Conservation (phyloP, 2,329 filamentous ascomycete genomes). For the Colletotrichum australisinense region DNA sequence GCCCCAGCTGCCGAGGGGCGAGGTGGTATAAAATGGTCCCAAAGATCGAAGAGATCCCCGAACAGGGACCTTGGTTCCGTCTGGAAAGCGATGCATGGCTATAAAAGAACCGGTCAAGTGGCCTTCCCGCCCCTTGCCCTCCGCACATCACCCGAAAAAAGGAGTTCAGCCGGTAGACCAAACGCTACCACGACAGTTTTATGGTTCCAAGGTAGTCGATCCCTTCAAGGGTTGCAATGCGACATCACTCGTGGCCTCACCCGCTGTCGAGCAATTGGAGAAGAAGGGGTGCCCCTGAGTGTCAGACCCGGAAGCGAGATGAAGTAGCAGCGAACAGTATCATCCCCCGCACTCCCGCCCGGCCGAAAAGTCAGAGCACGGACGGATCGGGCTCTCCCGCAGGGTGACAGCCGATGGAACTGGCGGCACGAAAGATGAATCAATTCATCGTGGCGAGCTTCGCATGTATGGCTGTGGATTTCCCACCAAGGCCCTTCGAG, state of each 20-base stretch:
- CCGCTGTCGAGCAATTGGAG: not conserved
- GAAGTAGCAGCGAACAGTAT: constrained; percentile 18
- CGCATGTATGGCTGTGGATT: not conserved
- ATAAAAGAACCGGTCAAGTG: constrained; percentile 12
- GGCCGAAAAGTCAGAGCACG: constrained; percentile 24
- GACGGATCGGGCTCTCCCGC: constrained; percentile 18
- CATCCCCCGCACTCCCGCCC: constrained; percentile 11
- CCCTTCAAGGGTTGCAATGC: not conserved
- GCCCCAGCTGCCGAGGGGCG: not conserved
- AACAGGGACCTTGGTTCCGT: not conserved
- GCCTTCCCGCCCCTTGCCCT: not conserved
- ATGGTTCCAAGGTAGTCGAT: constrained; percentile 15
- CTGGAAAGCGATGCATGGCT: constrained; percentile 17
- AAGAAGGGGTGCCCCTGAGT: constrained; percentile 23
- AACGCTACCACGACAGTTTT: constrained; percentile 1
- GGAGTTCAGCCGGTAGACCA: constrained; percentile 12
- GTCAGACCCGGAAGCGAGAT: constrained; percentile 27
- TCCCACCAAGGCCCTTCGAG: not conserved
- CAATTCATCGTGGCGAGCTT: not conserved
- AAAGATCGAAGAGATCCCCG: constrained; percentile 17
- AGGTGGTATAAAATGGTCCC: constrained; percentile 11
- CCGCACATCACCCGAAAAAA: not conserved
- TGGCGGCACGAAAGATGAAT: not conserved
- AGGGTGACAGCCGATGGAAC: not conserved
- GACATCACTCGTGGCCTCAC: not conserved